Conservation (phyloP, 164 flowering plant genomes). For the Chloranthus sessilifolius region DNA sequence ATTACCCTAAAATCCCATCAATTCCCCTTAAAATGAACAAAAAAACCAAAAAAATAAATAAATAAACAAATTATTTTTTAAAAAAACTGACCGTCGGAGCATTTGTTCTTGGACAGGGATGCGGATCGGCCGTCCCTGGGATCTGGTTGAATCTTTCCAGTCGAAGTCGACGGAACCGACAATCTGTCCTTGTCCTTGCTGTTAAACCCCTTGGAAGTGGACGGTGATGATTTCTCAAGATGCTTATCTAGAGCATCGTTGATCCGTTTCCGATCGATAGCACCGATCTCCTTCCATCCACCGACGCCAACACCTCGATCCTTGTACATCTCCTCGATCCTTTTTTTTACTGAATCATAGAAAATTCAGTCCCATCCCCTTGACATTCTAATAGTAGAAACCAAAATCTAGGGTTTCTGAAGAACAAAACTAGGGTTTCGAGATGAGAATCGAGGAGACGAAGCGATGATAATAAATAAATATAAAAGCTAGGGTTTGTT, state of each 20-base stretch:
- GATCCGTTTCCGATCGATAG: slow-evolving; percentile 62
- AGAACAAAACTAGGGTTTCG: slow-evolving; percentile 1
- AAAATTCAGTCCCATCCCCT: slow-evolving; percentile 1
- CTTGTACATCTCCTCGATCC: slow-evolving; percentile 32
- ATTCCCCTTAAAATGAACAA: background rate
- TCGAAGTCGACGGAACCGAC: slow-evolving; percentile 28
- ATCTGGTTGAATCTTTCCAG: slow-evolving; percentile 35
- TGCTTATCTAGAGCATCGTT: slow-evolving; percentile 64
- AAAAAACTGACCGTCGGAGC: slow-evolving; percentile 42
- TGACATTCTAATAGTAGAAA: background rate
- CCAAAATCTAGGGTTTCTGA: slow-evolving; percentile 8
- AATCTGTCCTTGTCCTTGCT: slow-evolving; percentile 40
- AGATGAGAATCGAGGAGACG: background rate
- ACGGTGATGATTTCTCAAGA: slow-evolving; percentile 62
- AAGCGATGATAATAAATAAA: background rate
- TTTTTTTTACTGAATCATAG: background rate
- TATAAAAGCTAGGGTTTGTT: too few species aligned
- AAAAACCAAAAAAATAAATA: too few species aligned
- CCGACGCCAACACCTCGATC: slow-evolving; percentile 31
- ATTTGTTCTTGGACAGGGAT: slow-evolving; percentile 34
- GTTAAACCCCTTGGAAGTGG: slow-evolving; percentile 42
- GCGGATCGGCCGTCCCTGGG: slow-evolving; percentile 35
- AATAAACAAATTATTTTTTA: background rate
- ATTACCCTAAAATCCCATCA: too few species aligned
- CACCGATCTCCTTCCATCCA: slow-evolving; percentile 37